Evolutionary conservation across 352 stramenopile species (phyloP).

Genomic region (Globisporangium perplexum): DNA sequence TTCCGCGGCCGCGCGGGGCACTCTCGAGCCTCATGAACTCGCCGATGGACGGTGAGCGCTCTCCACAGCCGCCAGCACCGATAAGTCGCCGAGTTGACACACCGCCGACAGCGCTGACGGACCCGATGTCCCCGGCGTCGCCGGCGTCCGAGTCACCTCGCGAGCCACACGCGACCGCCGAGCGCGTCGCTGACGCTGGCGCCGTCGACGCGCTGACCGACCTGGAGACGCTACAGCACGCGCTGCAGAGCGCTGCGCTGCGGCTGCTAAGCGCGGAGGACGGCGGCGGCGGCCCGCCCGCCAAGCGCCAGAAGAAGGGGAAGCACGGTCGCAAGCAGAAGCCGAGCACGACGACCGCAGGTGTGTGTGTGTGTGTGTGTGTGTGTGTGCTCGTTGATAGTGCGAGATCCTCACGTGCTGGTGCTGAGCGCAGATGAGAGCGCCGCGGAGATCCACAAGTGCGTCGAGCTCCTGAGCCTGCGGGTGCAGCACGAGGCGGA

Average conservation of each 20-base stretch:
- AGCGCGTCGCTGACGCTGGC: slow-evolving; percentile 5
- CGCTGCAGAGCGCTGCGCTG: slow-evolving; percentile 30
- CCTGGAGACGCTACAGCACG: slow-evolving; percentile 32
- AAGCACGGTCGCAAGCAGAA: slow-evolving; percentile 23
- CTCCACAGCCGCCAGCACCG: not conserved
- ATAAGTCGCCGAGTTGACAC: not conserved
- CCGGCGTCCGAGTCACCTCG: not conserved
- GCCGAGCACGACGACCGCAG: not conserved
- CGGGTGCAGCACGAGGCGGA: slow-evolving; percentile 21
- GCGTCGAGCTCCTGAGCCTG: slow-evolving; percentile 34
- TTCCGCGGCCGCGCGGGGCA: slow-evolving; percentile 9
- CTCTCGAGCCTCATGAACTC: slow-evolving; percentile 69
- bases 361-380: slow-evolving; percentile 2
- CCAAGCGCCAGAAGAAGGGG: slow-evolving; percentile 67
- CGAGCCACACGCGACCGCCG: not conserved
- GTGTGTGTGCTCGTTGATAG: too few relatives aligned
- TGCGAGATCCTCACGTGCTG: too few relatives aligned
- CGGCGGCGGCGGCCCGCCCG: slow-evolving; percentile 17
- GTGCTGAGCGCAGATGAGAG: slow-evolving; percentile 10
- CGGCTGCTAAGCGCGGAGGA: slow-evolving; percentile 23
- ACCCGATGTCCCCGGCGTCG: slow-evolving; percentile 6
- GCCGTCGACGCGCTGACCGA: slow-evolving; percentile 26
- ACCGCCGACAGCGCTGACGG: not conserved
- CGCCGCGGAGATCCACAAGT: slow-evolving; percentile 28
- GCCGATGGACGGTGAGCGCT: slow-evolving; percentile 29